phyloP scores from a whole-genome alignment of 2,329 filamentous ascomycete species.

The Pseudogymnoascus sp. region DNA sequence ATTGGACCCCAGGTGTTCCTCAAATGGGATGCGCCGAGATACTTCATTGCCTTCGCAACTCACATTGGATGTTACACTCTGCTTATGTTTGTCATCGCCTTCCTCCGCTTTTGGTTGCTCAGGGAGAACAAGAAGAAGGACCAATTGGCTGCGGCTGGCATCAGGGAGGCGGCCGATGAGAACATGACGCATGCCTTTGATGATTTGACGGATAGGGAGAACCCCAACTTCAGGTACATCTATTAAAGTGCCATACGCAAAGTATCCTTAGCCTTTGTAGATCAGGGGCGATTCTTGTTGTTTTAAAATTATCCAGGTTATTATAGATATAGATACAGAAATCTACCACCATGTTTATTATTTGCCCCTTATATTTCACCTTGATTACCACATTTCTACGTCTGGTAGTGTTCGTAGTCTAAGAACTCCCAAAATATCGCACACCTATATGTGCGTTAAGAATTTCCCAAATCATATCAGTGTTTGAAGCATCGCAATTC shows the following conservation, averaged over 20 bases:
- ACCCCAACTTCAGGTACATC: slow-evolving; percentile 24
- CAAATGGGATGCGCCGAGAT: slow-evolving; percentile 41
- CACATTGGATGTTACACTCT: slow-evolving; percentile 39
- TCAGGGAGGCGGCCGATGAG: slow-evolving; percentile 15
- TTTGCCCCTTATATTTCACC: neutral
- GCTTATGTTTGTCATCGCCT: slow-evolving; percentile 19
- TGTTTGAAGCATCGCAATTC: too few relatives aligned
- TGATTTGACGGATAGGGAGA: slow-evolving; percentile 26
- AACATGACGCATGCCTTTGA: slow-evolving; percentile 25
- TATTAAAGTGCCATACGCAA: slow-evolving; percentile 13
- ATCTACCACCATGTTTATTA: neutral
- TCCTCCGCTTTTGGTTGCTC: slow-evolving; percentile 23
- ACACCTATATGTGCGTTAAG: neutral
- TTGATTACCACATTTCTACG: neutral
- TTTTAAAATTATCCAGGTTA: neutral
- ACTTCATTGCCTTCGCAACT: slow-evolving; percentile 44
- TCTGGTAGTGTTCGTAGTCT: neutral
- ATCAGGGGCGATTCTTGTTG: neutral
- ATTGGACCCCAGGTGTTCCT: slow-evolving; percentile 51
- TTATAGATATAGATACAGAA: neutral
- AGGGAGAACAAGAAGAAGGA: slow-evolving; percentile 27
- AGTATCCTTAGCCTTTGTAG: neutral
- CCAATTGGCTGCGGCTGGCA: slow-evolving; percentile 13
- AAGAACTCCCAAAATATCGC: neutral
- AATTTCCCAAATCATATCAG: neutral